Evolutionary conservation across 1,284 basidiomycete species (phyloP), one percentile per base, ranked within the genome.

Genomic region (Pseudozyma thailandica): DNA sequence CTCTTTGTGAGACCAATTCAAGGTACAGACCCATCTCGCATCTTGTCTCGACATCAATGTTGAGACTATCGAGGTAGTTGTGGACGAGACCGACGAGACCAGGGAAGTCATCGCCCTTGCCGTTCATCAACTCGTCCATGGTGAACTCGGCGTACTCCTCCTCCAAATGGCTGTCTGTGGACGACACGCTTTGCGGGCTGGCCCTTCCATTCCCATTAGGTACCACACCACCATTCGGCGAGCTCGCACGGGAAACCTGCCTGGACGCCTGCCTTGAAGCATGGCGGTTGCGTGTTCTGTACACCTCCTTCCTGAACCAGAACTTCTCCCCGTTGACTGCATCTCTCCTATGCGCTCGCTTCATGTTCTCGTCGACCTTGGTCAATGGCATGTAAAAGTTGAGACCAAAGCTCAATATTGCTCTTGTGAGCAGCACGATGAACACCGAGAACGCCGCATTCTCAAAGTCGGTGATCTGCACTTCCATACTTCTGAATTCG

Each of bases 401-500:
- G 61, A 98, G 86, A 60, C 92, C 90, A 84, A 93, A 94, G 72
- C 87, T 89, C 65, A 98, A 87, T 72, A 99, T 96, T 0, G 94
- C 94, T 41, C 95, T 88, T 0, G 95, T 94, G 8, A 99, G 86
- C 28, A 99, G 88, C 6, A 98, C 93, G 63, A 96, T 88, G 83
- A 98, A 98, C 42, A 98, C 89, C 27, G 92, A 89, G 82, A 94
- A 97, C 1, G 96, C 94, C 0, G 96, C 96, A 82, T 98, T 99
- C 85, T 98, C 96, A 82, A 94, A 99, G 85, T 98, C 96, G 20
- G 96, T 98, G 79, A 96, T 88, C 83, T 98, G 96, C 3, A 98
- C 93, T 84, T 99, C 96, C 96, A 98, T 98, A 78, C 91, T 92
- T 48, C 96, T 88, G 85, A 99, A 98, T 83, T 99, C 96, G 18